Evolutionary conservation across 495 filamentous ascomycete species (phyloP).

Genomic region (Pyrenula massariospora): DNA sequence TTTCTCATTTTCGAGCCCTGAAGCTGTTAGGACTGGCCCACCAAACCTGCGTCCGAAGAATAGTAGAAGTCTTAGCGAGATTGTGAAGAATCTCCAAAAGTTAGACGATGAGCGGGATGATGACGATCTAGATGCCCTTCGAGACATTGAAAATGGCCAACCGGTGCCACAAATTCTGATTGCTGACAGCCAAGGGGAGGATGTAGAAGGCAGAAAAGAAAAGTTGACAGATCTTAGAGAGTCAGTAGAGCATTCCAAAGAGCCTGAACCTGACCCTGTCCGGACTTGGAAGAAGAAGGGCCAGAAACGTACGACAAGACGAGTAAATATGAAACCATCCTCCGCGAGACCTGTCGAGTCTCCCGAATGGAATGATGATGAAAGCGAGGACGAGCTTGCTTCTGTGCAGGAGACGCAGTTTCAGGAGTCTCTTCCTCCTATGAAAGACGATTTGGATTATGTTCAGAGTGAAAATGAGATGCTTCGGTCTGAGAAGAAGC

Average conservation of each 20-base stretch:
- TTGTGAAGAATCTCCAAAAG: constrained; percentile 41
- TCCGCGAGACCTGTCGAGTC: constrained; percentile 22
- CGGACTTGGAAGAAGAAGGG: constrained; percentile 84
- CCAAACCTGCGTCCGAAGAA: background rate
- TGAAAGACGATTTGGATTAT: background rate
- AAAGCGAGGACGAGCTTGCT: constrained; percentile 19
- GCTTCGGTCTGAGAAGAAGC: background rate
- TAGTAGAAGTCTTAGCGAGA: constrained; percentile 55
- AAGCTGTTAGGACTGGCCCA: background rate
- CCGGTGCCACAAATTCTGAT: constrained; percentile 5
- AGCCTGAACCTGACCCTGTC: constrained; percentile 28
- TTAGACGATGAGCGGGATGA: constrained; percentile 67
- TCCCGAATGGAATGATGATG: constrained; percentile 9
- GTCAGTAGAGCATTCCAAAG: background rate
- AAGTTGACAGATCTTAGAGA: constrained; percentile 4
- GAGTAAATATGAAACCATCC: constrained; percentile 60
- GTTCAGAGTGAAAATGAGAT: background rate
- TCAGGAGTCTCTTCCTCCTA: background rate
- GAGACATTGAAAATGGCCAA: constrained; percentile 61
- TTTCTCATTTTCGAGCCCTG: background rate
- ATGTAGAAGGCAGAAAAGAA: constrained; percentile 45
- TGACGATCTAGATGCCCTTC: constrained; percentile 72
- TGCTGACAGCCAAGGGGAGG: constrained; percentile 36
- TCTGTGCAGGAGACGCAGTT: constrained; percentile 6
- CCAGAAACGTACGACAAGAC: constrained; percentile 73